These are phyloP conservation scores for Nadsonia commutata DNA, from an alignment of 1,139 yeast species.

Conservation along the genomic window DNA sequence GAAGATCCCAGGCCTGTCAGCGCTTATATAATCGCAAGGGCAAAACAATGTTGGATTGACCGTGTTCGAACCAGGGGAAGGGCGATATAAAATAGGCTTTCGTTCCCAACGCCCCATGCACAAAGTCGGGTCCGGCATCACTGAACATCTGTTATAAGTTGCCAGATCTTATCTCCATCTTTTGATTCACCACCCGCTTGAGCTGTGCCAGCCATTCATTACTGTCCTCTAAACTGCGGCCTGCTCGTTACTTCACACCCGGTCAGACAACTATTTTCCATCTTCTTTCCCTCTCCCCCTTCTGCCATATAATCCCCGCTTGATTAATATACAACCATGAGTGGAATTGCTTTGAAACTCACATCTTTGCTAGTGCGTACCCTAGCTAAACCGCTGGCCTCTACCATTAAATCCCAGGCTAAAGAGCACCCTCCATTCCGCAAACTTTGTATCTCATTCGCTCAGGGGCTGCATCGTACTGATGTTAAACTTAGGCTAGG, in stretches of 20 bases:
- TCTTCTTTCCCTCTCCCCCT: not conserved
- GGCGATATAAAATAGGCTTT: not conserved
- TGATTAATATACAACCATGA: constrained; percentile 15
- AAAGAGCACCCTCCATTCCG: constrained; percentile 57
- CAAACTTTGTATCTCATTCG: constrained; percentile 48
- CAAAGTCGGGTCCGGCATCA: no score
- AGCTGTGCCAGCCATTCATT: no score
- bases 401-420: constrained; percentile 58
- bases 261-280: not conserved
- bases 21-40: not conserved
- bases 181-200: no score
- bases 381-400: constrained; percentile 71
- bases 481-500: constrained; percentile 52
- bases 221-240: no score
- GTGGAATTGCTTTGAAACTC: constrained; percentile 51
- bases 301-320: not conserved
- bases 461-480: constrained; percentile 57
- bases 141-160: no score
- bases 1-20: not conserved
- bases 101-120: not conserved
- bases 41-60: not conserved
- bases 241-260: no score
- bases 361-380: constrained; percentile 65
- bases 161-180: no score
- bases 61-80: not conserved